phyloP scores from a whole-genome alignment of 2,329 filamentous ascomycete genomes.

The Claviceps citrina region DNA sequence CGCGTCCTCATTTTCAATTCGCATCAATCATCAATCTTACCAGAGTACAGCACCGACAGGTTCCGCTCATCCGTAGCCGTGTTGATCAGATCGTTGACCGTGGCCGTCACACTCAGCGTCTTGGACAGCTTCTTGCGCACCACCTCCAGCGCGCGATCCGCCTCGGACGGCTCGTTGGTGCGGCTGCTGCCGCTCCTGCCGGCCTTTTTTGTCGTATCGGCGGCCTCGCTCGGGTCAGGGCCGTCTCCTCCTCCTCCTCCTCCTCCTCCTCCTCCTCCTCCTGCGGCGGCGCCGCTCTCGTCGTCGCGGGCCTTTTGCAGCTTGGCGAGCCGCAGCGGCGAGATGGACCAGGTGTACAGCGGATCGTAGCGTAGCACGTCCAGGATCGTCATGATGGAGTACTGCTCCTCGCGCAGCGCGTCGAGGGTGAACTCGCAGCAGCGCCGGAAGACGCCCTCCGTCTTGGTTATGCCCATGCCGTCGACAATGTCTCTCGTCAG shows the following conservation, averaged over 20 bases:
- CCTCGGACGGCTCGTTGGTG: conserved; percentile 53
- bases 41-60: conserved; percentile 75
- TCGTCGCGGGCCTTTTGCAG: conserved; percentile 45
- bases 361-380: conserved; percentile 98
- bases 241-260: too few relatives aligned
- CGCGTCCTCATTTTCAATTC: too few relatives aligned
- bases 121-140: conserved; percentile 94
- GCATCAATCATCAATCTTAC: too few relatives aligned
- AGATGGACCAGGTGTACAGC: conserved; percentile 88
- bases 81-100: conserved; percentile 93
- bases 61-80: conserved; percentile 89
- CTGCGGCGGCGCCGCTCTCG: conserved; percentile 21
- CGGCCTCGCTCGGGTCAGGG: conserved; percentile 22
- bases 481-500: conserved; percentile 90
- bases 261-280: too few relatives aligned
- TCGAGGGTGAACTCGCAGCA: conserved; percentile 97
- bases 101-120: conserved; percentile 83
- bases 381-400: conserved; percentile 96
- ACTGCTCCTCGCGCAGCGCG: conserved; percentile 83
- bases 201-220: conserved; percentile 23
- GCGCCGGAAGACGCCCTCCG: conserved; percentile 90
- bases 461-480: conserved; percentile 89
- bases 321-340: conserved; percentile 48
- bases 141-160: conserved; percentile 77
- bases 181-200: conserved; percentile 13